phyloP scores from a whole-genome alignment of 164 flowering plant species.

The Vitis vinifera region DNA sequence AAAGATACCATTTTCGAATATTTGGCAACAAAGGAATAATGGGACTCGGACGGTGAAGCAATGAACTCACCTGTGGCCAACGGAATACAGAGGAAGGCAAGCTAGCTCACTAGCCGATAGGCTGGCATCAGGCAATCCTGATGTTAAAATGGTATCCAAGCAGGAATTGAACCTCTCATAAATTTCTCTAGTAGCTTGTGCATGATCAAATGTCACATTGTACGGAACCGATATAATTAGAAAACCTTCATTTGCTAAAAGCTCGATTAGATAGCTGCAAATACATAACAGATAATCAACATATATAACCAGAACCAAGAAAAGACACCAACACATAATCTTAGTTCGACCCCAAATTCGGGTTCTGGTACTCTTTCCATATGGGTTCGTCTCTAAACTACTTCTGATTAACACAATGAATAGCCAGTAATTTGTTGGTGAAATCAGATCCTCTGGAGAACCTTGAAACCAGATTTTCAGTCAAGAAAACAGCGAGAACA shows the following conservation, averaged over 20 bases:
- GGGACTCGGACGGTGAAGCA: neutral
- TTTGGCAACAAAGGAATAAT: no score
- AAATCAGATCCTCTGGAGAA: no score
- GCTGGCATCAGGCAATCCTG: slow-evolving; percentile 66
- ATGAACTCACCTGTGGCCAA: slow-evolving; percentile 80
- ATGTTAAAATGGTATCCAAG: slow-evolving; percentile 46
- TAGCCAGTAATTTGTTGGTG: no score
- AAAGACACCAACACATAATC: neutral
- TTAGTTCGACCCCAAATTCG: no score
- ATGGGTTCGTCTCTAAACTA: no score
- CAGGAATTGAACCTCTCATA: slow-evolving; percentile 74
- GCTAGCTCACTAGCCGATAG: slow-evolving; percentile 43
- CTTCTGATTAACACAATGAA: no score
- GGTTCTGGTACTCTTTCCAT: no score
- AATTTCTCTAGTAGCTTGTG: slow-evolving; percentile 64
- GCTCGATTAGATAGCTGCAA: slow-evolving; percentile 72
- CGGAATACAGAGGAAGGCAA: slow-evolving; percentile 80
- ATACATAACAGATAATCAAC: neutral
- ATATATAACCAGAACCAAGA: neutral
- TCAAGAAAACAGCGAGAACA: no score
- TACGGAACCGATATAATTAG: slow-evolving; percentile 80
- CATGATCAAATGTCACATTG: slow-evolving; percentile 93
- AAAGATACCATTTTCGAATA: no score
- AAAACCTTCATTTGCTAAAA: slow-evolving; percentile 85
- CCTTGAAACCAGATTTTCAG: no score